These are phyloP conservation scores for Bisporella sp. DNA, from an alignment of 2,329 filamentous ascomycete species.

Conservation along the genomic window DNA sequence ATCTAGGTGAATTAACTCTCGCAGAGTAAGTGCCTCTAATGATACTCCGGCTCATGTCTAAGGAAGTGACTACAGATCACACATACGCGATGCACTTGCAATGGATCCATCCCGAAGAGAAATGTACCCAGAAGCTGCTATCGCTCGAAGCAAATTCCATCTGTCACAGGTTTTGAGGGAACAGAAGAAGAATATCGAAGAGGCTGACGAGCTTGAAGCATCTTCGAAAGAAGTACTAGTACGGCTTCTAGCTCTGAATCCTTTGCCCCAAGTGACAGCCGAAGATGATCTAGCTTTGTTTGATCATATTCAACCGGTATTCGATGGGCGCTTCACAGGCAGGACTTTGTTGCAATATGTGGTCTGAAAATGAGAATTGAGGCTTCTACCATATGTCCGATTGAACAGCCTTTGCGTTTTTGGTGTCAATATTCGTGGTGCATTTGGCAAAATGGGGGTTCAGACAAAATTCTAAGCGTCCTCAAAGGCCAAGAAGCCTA, in stretches of 20 bases:
- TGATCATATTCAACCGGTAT: conserved; percentile 6
- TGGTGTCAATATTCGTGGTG: no score
- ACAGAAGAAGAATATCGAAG: not conserved
- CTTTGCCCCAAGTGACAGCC: conserved; percentile 1
- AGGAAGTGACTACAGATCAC: no score
- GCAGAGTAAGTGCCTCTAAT: conserved; percentile 10
- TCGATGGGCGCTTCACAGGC: conserved; percentile 3
- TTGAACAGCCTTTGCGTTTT: no score
- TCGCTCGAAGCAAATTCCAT: conserved; percentile 7
- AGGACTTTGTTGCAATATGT: not conserved
- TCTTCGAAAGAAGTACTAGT: conserved; percentile 1
- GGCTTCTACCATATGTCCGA: no score
- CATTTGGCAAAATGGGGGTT: no score
- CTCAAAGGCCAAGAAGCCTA: no score
- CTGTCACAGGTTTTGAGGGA: conserved; percentile 3
- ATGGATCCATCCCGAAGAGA: no score
- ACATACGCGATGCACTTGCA: no score
- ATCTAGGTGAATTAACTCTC: conserved; percentile 8
- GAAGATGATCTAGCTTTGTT: conserved; percentile 6
- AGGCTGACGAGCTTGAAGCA: conserved; percentile 1
- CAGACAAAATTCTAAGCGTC: no score
- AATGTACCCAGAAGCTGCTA: conserved; percentile 1
- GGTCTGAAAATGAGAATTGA: not conserved
- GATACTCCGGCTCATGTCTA: no score
- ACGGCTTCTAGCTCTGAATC: conserved; percentile 4